Conservation (phyloP, 768 basidiomycete genomes). For the Psilocybe cyanescens region DNA sequence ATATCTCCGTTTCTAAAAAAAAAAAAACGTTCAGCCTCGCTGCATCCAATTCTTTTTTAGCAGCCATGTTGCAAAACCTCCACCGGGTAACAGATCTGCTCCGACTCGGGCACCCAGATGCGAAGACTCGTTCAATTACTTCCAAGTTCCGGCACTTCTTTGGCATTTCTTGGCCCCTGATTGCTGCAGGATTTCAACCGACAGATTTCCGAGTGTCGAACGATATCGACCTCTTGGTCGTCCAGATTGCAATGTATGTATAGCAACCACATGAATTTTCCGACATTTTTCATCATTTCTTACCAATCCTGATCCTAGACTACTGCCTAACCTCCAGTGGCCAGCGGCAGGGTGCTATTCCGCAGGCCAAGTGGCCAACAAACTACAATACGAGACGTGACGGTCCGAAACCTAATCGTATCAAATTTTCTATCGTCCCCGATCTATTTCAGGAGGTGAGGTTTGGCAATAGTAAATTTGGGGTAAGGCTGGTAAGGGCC, state of each 20-base stretch:
- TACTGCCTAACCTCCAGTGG: no score
- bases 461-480: no score
- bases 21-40: neutral
- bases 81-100: neutral
- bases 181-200: neutral
- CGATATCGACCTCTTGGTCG: neutral
- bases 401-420: neutral
- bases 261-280: neutral
- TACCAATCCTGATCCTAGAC: neutral
- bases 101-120: neutral
- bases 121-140: neutral
- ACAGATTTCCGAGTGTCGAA: neutral
- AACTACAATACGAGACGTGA: neutral
- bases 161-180: neutral
- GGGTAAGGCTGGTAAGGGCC: no score
- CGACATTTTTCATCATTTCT: neutral
- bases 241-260: neutral
- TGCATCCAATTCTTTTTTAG: neutral
- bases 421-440: neutral
- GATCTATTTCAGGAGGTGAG: neutral
- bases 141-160: neutral
- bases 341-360: no score
- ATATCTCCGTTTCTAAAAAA: conserved; percentile 17
- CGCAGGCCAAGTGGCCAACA: no score
- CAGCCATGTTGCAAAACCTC: neutral